Conservation (phyloP, 139 green algal genomes). For the Diplosphaera chodatii region DNA sequence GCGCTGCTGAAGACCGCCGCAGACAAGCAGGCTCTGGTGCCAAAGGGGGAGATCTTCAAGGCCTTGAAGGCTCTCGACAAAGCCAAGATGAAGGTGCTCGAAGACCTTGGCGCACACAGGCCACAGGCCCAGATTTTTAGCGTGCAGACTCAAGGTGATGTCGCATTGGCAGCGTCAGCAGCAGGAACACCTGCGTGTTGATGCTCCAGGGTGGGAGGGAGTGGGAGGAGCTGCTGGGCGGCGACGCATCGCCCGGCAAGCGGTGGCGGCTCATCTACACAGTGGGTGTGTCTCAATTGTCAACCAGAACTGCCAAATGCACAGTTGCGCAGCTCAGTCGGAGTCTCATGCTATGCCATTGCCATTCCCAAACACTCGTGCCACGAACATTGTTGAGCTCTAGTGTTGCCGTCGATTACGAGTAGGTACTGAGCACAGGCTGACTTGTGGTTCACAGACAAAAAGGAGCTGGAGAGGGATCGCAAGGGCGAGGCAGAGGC, state of each 20-base stretch:
- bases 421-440: too few species aligned
- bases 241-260: not conserved
- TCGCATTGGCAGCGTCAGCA: too few species aligned
- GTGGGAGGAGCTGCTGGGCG: not conserved
- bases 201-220: not conserved
- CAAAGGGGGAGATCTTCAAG: not conserved
- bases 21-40: not conserved
- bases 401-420: too few species aligned
- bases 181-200: not conserved
- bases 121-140: too few species aligned
- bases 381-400: too few species aligned
- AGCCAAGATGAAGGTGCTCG: not conserved
- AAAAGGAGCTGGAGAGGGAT: not conserved
- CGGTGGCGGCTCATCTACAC: not conserved
- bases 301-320: too few species aligned
- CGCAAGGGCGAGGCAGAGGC: not conserved
- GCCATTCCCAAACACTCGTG: too few species aligned
- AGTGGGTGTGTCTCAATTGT: not conserved
- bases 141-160: too few species aligned
- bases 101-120: too few species aligned
- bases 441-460: not conserved
- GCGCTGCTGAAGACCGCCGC: not conserved
- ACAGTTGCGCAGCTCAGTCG: too few species aligned
- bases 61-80: not conserved
- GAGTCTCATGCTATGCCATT: too few species aligned